Base-by-base conservation (phyloP, 768 basidiomycete species). In the Suillus cothurnatus region DNA sequence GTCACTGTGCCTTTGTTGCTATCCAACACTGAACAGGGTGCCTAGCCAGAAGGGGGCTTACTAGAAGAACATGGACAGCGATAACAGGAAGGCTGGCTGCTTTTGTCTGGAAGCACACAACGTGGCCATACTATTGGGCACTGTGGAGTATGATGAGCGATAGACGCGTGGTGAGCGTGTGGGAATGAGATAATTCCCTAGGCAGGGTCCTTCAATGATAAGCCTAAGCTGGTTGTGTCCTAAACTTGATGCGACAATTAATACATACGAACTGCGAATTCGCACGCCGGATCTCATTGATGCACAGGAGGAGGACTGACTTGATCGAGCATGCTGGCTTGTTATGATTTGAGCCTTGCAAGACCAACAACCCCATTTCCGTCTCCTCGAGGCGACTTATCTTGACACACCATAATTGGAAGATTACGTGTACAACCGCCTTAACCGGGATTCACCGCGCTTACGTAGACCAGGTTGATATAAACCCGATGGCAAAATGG, bases 311-410 rank as follows among this genome's bases (percentile, higher is more conserved):
- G 53, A 55, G 32, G 53, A 14, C 31, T 1, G 6, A 32, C 53
- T 34, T n/a, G 53, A 55, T 55, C 12, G 11, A 55, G 53, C 6
- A 14, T 21, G 31, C 31, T 53, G 28, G 23, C 26, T 53, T 11
- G 26, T 31, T 28, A 9, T 32, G 52, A 34, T n/a, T 12, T n/a
- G 6, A 55, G 53, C 21, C 53, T 55, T 32, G 53, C 32, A n/a
- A 21, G 38, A 4, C 57, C 57, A 17, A 58, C 17, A 17, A 38
- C 36, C 38, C 57, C 57, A 39, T 58, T 58, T 58, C 36, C 57
- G 57, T 58, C 23, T 58, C 57, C 57, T 58, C 57, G 38, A 58
- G 57, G 57, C 11, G 15, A 58, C 36, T 38, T 58, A 55, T 55
- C 53, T 32, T n/a, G 31, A 23, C 9, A 2, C 17, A 4, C 58